These are phyloP conservation scores for Microbotryum violaceum DNA, from an alignment of 1,284 basidiomycete genomes.

Conservation along the genomic window DNA sequence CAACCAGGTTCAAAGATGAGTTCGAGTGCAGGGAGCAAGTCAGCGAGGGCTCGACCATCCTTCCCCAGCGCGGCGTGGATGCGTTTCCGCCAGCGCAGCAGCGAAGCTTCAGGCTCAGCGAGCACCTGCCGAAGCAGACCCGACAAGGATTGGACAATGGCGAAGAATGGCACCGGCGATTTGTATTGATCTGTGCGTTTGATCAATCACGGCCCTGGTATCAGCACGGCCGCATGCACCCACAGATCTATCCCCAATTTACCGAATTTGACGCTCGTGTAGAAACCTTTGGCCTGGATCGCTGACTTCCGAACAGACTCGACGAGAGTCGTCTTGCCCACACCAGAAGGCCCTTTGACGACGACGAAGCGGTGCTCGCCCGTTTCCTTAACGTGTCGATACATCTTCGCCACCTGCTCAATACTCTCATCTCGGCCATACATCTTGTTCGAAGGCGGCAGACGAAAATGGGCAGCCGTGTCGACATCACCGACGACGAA, in stretches of 20 bases:
- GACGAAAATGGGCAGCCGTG: conserved; percentile 24
- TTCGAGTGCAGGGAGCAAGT: conserved; percentile 23
- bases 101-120: conserved; percentile 19
- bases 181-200: conserved; percentile 26
- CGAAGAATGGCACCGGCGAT: conserved; percentile 29
- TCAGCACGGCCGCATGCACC: too few species aligned
- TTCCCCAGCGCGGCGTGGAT: conserved; percentile 18
- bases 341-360: conserved; percentile 22
- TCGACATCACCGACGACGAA: conserved; percentile 25
- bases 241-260: background rate
- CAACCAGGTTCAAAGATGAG: conserved; percentile 22
- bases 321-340: conserved; percentile 29
- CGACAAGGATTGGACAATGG: conserved; percentile 28
- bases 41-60: conserved; percentile 26
- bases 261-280: conserved; percentile 29
- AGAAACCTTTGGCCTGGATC: conserved; percentile 8
- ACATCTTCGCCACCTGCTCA: conserved; percentile 8
- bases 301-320: conserved; percentile 22
- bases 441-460: conserved; percentile 21
- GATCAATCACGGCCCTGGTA: too few species aligned
- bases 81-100: conserved; percentile 20
- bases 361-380: conserved; percentile 12
- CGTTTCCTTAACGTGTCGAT: conserved; percentile 13
- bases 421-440: conserved; percentile 23
- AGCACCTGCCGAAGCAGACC: conserved; percentile 29